Evolutionary conservation across 257 asterid species (phyloP).

Genomic region (Phtheirospermum japonicum): DNA sequence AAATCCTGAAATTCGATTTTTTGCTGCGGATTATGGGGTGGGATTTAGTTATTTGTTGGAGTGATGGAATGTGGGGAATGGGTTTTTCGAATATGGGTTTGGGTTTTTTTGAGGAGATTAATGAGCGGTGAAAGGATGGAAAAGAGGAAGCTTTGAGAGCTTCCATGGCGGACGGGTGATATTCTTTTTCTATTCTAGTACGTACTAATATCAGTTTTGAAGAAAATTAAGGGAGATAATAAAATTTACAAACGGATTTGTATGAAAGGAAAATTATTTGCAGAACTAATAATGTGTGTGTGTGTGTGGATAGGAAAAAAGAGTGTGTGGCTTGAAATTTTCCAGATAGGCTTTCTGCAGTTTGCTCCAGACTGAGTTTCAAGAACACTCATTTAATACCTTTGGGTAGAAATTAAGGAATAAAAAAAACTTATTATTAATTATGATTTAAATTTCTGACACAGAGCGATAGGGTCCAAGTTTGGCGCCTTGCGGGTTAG

Average conservation of each 20-base stretch:
- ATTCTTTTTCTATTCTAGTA: background rate
- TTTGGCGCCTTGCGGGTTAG: too few relatives aligned
- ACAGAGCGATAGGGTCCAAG: too few relatives aligned
- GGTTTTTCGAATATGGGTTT: constrained; percentile 22
- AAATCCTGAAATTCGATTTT: constrained; percentile 40
- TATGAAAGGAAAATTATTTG: constrained; percentile 12
- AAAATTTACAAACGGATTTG: background rate
- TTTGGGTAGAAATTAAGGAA: too few relatives aligned
- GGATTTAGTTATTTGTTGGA: constrained; percentile 21
- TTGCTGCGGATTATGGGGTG: constrained; percentile 26
- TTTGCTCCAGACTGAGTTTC: background rate
- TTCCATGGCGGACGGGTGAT: constrained; percentile 56
- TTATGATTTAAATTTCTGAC: too few relatives aligned
- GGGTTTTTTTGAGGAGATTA: constrained; percentile 22
- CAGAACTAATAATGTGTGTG: background rate
- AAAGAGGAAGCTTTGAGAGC: constrained; percentile 48
- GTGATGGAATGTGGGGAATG: constrained; percentile 21
- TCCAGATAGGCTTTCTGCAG: constrained; percentile 26
- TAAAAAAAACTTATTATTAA: too few relatives aligned
- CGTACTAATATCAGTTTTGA: background rate
- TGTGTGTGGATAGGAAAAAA: constrained; percentile 23
- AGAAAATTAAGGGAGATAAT: constrained; percentile 1
- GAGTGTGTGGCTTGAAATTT: constrained; percentile 30
- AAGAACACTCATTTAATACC: too few relatives aligned
- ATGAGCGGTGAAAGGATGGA: constrained; percentile 28